phyloP scores from a whole-genome alignment of 1,139 yeast species.

The Blastobotrys illinoisensis region DNA sequence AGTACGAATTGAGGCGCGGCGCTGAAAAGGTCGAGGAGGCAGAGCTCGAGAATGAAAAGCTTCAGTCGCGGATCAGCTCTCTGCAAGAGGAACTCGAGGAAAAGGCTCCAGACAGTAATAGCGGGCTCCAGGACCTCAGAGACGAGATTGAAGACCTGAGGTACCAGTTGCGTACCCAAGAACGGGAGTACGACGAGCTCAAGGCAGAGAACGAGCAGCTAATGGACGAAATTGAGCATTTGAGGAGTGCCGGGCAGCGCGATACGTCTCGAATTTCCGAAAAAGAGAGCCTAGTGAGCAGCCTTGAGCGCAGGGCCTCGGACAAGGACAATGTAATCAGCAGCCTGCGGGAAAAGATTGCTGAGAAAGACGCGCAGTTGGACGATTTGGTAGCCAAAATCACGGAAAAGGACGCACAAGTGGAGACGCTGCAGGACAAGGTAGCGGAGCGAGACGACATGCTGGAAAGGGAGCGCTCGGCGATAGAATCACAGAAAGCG shows the following conservation, averaged over 20 bases:
- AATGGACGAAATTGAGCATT: conserved; percentile 9
- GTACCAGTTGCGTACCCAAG: conserved; percentile 18
- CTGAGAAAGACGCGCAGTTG: not conserved
- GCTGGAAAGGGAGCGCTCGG: conserved; percentile 15
- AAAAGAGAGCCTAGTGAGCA: not conserved
- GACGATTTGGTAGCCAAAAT: not conserved
- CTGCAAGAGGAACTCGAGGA: conserved; percentile 9
- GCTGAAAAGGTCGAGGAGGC: conserved; percentile 6
- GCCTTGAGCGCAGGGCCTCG: not conserved
- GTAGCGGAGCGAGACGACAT: conserved; percentile 7
- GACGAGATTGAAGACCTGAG: conserved; percentile 21
- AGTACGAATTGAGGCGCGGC: conserved; percentile 7
- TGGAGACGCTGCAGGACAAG: conserved; percentile 11
- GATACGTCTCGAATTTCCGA: not conserved
- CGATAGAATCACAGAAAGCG: conserved; percentile 13
- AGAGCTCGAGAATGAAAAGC: conserved; percentile 4
- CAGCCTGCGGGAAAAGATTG: not conserved
- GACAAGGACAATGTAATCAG: not conserved
- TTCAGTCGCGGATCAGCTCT: conserved; percentile 12
- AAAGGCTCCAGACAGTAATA: not conserved
- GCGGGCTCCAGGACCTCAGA: conserved; percentile 6
- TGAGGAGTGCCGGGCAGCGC: not conserved
- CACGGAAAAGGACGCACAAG: not conserved
- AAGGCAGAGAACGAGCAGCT: conserved; percentile 24
- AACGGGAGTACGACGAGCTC: conserved; percentile 18